These are phyloP conservation scores for Aureobasidium subglaciale DNA, from an alignment of 2,329 filamentous ascomycete species.

Conservation along the genomic window DNA sequence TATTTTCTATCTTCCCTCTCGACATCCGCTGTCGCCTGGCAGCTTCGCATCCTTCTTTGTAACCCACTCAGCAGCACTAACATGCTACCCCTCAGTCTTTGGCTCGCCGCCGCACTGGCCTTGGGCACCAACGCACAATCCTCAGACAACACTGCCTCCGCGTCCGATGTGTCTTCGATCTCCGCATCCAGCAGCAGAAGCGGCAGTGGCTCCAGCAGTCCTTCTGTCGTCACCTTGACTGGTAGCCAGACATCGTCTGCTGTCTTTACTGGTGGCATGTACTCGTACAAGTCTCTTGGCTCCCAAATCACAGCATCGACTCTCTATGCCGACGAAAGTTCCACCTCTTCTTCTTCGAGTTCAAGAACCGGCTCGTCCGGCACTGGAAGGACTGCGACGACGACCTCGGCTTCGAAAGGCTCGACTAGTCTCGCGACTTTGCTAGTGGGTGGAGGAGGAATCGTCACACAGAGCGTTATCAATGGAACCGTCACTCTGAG, in stretches of 20 bases:
- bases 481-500: constrained; percentile 26
- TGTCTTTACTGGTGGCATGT: constrained; percentile 1
- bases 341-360: background rate
- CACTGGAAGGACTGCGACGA: constrained; percentile 13
- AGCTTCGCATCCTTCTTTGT: background rate
- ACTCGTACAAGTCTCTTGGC: constrained; percentile 8
- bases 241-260: constrained; percentile 3
- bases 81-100: constrained; percentile 25
- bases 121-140: constrained; percentile 25
- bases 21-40: background rate
- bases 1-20: background rate
- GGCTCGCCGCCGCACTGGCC: constrained; percentile 30
- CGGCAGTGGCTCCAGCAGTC: constrained; percentile 21
- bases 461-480: constrained; percentile 16
- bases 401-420: constrained; percentile 15
- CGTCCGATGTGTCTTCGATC: constrained; percentile 19
- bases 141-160: background rate
- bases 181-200: constrained; percentile 19
- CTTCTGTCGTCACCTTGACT: constrained; percentile 5
- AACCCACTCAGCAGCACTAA: constrained; percentile 1
- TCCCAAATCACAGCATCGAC: constrained; percentile 13
- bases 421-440: constrained; percentile 16
- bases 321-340: background rate
- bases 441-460: constrained; percentile 16
- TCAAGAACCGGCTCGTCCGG: background rate